Base-by-base conservation (phyloP, 306 rosid genomes). In the Trifolium fragiferum region DNA sequence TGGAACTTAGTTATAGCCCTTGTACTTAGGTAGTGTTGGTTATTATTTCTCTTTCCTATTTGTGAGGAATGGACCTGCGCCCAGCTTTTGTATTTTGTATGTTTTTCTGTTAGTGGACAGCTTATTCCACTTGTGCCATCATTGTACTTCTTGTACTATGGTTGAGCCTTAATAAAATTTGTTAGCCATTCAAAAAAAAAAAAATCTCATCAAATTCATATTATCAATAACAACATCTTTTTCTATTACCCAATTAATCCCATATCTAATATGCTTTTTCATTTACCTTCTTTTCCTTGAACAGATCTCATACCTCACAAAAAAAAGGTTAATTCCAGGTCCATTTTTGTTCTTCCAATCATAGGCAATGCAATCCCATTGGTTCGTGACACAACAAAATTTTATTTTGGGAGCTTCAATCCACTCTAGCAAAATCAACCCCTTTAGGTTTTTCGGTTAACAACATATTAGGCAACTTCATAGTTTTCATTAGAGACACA, bases 391-490 rank as follows among this genome's bases (percentile, higher is more conserved):
- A 96, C 98, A 0, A 80, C 93, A 6, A 72, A 37, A 0, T 94
- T 94, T 86, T 93, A 0, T 94, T 94, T 86, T 93, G 97, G 98
- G 89, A 87, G 49, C 25, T 4, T 40, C 98, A 94, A 63, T 89
- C 97, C 0, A 20, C 70, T 8, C 12, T 79, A 0, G 87, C 96
- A 5, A 82, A 84, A 44, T 88, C 96, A 1, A 71, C 97, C 13
- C 14, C 32, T 0, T 4, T 10, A 0, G 98, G 98, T 0, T 41
- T 87, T 81, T 91, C 96, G 5, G 87, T 53, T 1, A 90, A 94
- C 86, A 91, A 94, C 87, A 54, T 94, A 55, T 16, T 88, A 81
- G 98, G 98, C 0, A 88, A 70, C 40, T 91, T 90, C 87, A 86
- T 88, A 76, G 41, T 91, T 66, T 91, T 88, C 89, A 84, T 91